A percentile compares a stretch with the other conserved stretches of the same genome.
phyloP scores from a whole-genome alignment of 768 basidiomycete species.

The Trametes meyenii region DNA sequence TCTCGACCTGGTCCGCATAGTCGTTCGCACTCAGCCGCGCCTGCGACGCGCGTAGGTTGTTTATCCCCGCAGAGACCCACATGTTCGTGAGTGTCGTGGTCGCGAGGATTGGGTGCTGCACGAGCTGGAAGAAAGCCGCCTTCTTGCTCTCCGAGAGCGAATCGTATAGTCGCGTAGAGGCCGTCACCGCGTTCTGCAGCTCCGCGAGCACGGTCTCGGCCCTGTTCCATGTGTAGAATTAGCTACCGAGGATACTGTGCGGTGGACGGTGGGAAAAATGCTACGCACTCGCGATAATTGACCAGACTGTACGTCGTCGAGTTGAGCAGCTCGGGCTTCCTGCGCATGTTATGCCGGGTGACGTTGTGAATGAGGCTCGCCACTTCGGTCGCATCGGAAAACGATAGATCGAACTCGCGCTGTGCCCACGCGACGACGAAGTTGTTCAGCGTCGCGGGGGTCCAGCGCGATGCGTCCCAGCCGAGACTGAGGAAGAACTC shows the following conservation, averaged over 20 bases:
- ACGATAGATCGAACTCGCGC: constrained; percentile 59
- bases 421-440: constrained; percentile 63
- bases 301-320: constrained; percentile 62
- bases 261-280: too few relatives aligned
- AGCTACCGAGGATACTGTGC: not conserved
- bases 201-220: constrained; percentile 52
- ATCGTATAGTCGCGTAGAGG: constrained; percentile 59
- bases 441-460: constrained; percentile 50
- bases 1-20: constrained; percentile 56
- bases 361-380: constrained; percentile 57
- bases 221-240: not conserved
- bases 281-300: constrained; percentile 68
- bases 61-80: constrained; percentile 60
- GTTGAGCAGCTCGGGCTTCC: constrained; percentile 70
- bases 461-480: constrained; percentile 62
- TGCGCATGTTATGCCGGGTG: constrained; percentile 56
- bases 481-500: constrained; percentile 70
- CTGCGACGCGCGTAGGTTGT: constrained; percentile 66
- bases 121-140: constrained; percentile 69
- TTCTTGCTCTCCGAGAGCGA: constrained; percentile 48
- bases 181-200: constrained; percentile 52
- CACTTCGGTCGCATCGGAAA: constrained; percentile 44
- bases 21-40: constrained; percentile 65
- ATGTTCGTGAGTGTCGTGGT: constrained; percentile 60
- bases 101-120: constrained; percentile 66